Percentiles rank a stretch among this genome's conserved stretches.
Evolutionary conservation across 2,329 filamentous ascomycete genomes (phyloP).

Genomic region (Claviceps arundinis): DNA sequence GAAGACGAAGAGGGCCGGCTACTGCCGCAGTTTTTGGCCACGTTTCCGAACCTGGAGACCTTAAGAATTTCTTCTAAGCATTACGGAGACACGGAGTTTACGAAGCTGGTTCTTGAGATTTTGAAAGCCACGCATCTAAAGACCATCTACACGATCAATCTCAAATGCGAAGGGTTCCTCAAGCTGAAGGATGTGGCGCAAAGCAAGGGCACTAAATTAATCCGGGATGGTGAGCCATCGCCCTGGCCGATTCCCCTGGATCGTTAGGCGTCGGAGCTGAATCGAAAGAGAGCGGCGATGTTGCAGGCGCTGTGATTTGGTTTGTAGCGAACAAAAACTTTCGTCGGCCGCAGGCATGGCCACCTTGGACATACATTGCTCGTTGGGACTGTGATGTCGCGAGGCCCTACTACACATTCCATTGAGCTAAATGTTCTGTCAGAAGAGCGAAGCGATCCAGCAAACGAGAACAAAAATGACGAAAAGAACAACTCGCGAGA

Average conservation of each 20-base stretch:
- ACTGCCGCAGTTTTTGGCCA: constrained; percentile 21
- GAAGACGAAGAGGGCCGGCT: constrained; percentile 17
- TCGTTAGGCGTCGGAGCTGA: no score
- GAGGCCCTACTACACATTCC: no score
- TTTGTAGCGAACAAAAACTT: no score
- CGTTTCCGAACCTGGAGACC: constrained; percentile 23
- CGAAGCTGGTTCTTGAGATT: constrained; percentile 16
- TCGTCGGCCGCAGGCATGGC: no score
- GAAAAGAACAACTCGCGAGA: no score
- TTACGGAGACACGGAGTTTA: constrained; percentile 18
- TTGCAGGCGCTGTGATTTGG: no score
- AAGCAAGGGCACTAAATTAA: constrained; percentile 14
- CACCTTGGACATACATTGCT: no score
- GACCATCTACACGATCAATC: constrained; percentile 18
- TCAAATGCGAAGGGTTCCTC: constrained; percentile 14
- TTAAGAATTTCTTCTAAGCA: constrained; percentile 20
- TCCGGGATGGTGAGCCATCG: constrained; percentile 17
- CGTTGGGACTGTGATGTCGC: no score
- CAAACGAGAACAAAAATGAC: no score
- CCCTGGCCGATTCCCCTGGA: constrained; percentile 18
- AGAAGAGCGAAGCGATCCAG: no score
- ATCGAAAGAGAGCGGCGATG: no score
- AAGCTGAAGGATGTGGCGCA: constrained; percentile 12
- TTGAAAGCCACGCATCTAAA: constrained; percentile 19
- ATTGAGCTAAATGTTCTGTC: no score